Percentiles rank a stretch among this genome's conserved stretches.
Conservation (phyloP, 345 rosid genomes). For the Ricinus communis region DNA sequence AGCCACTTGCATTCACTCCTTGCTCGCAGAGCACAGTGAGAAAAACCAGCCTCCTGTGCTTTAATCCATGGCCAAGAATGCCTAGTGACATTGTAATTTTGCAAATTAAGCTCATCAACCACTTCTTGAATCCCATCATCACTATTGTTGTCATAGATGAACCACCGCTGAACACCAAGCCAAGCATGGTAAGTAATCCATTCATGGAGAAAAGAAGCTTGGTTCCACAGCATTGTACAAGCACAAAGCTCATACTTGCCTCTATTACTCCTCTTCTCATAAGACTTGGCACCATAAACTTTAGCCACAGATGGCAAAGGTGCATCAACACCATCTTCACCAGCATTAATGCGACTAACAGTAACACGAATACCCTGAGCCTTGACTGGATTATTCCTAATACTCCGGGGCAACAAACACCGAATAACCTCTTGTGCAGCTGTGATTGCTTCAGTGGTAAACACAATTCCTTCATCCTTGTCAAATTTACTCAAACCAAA, state of each 20-base stretch:
- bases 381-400: conserved; percentile 46
- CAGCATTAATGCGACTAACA: conserved; percentile 23
- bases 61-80: conserved; percentile 98
- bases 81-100: conserved; percentile 63
- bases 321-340: conserved; percentile 19
- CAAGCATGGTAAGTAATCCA: conserved; percentile 91
- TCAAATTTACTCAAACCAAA: conserved; percentile 50
- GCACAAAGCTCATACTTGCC: conserved; percentile 73
- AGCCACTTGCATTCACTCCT: conserved; percentile 83
- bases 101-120: conserved; percentile 52
- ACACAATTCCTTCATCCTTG: conserved; percentile 39
- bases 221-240: conserved; percentile 96
- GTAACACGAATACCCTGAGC: conserved; percentile 58
- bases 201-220: conserved; percentile 70
- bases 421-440: conserved; percentile 94
- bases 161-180: conserved; percentile 95
- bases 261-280: conserved; percentile 24
- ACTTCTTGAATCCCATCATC: conserved; percentile 64
- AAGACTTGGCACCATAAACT: conserved; percentile 31
- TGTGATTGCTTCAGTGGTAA: conserved; percentile 57
- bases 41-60: conserved; percentile 96
- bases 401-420: conserved; percentile 69
- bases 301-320: conserved; percentile 66
- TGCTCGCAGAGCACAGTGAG: conserved; percentile 84
- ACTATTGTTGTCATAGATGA: conserved; percentile 94